These are phyloP conservation scores for Beauveria australis DNA, from an alignment of 2,329 filamentous ascomycete species.

Conservation along the genomic window DNA sequence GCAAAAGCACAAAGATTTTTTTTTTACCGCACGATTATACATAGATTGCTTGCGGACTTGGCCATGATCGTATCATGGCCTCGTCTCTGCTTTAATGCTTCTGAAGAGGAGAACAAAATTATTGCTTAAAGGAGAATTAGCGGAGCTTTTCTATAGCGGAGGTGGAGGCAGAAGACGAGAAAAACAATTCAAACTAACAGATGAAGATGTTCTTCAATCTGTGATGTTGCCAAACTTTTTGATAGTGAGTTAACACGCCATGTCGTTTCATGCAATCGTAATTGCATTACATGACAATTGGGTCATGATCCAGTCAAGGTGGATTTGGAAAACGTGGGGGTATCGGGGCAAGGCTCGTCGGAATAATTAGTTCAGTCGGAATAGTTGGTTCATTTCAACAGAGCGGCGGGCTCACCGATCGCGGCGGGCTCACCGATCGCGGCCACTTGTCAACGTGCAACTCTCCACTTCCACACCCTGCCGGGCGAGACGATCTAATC, in stretches of 20 bases:
- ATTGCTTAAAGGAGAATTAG: conserved; percentile 14
- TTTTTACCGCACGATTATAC: conserved; percentile 28
- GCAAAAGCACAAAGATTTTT: conserved; percentile 29
- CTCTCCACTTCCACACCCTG: background rate
- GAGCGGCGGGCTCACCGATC: background rate
- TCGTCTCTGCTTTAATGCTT: conserved; percentile 23
- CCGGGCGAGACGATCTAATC: background rate
- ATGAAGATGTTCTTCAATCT: background rate
- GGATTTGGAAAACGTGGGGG: background rate
- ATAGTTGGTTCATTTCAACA: background rate
- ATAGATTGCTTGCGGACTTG: conserved; percentile 31
- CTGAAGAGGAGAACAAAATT: conserved; percentile 17
- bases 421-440: conserved; percentile 2
- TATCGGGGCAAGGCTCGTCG: background rate
- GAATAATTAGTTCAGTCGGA: background rate
- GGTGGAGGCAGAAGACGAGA: background rate
- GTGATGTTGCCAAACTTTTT: background rate
- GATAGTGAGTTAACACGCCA: background rate
- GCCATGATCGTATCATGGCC: conserved; percentile 4
- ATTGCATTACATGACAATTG: background rate
- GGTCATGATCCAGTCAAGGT: background rate
- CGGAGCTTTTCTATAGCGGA: conserved; percentile 3
- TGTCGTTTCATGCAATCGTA: too few species aligned
- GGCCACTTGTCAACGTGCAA: background rate
- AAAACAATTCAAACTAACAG: background rate